Evolutionary conservation across 768 basidiomycete species (phyloP), one percentile per base, ranked within the genome.

Genomic region (Boletus sensibilis): DNA sequence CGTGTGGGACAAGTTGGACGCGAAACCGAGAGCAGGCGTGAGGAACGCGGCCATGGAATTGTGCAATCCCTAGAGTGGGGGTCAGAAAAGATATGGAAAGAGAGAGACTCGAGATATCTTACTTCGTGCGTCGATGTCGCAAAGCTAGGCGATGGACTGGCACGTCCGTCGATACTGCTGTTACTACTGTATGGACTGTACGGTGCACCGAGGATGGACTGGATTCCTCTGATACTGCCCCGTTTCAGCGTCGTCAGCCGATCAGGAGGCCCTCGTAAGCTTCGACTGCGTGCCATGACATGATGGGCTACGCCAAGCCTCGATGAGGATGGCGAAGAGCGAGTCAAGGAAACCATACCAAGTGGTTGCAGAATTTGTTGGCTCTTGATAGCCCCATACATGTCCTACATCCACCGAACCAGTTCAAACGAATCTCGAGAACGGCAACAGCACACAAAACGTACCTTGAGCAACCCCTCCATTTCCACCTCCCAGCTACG

Each of bases 81-180:
- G 34, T 71, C 56, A 72, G 45, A 38, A 42, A 11, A 20, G 23
- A 50, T n/a, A 23, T 2, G 27, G 5, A 23, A 34, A 37, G 45
- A 52, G 40, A 52, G 40, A 6, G 6, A 23, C 33, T 18, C 27
- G 48, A 3, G 3, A 1, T 23, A 5, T 62, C 78, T 54, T 62
- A 88, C 89, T 64, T 97, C 95, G 67, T 92, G 82, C 4, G 92
- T 82, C 18, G 91, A 95, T 5, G 93, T 94, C 2, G 92, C 88
- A 41, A 65, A 94, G 70, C 94, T 97, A 2, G 95, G 94, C 4
- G 95, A 91, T 7, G 96, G 97, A 68, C 94, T 97, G n/a, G 87
- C 80, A 23, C 94, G 82, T 1, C 96, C 94, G 65, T 95, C 92
- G 55, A 88, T 82, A 62, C 85, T 89, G 69, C 86, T 87, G 63